A percentile compares a stretch with the other conserved stretches of the same genome.
Evolutionary conservation across 768 basidiomycete genomes (phyloP).

Genomic region (Pleurotus cornucopiae): DNA sequence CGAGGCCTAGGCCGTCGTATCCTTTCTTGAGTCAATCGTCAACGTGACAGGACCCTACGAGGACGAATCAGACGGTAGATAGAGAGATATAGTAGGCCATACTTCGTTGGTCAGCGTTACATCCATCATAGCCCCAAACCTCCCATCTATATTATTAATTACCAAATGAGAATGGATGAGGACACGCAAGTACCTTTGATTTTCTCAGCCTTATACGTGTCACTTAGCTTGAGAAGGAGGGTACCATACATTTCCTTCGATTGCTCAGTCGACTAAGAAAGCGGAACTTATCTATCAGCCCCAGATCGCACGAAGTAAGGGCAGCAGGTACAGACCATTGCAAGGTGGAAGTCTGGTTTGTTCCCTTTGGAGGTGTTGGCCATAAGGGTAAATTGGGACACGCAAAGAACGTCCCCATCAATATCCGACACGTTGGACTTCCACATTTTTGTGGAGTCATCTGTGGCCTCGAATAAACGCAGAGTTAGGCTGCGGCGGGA

Average conservation of each 20-base stretch:
- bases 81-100: slow-evolving; percentile 15
- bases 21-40: slow-evolving; percentile 78
- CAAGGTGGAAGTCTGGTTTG: slow-evolving; percentile 89
- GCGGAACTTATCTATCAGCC: too few relatives aligned
- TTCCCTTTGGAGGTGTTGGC: slow-evolving; percentile 85
- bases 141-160: slow-evolving; percentile 58
- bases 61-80: slow-evolving; percentile 34
- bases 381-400: slow-evolving; percentile 91
- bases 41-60: slow-evolving; percentile 80
- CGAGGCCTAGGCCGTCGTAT: slow-evolving; percentile 35
- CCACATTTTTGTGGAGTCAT: slow-evolving; percentile 67
- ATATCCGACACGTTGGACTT: slow-evolving; percentile 85
- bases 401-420: slow-evolving; percentile 86
- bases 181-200: slow-evolving; percentile 62
- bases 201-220: slow-evolving; percentile 66
- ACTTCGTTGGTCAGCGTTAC: slow-evolving; percentile 88
- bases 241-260: slow-evolving; percentile 67
- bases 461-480: slow-evolving; percentile 64
- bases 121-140: slow-evolving; percentile 95
- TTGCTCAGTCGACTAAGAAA: slow-evolving; percentile 53
- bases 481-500: slow-evolving; percentile 54
- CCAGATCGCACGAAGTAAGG: not conserved
- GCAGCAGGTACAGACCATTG: slow-evolving; percentile 61
- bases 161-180: not conserved
- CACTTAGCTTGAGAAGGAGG: slow-evolving; percentile 66